Conservation (phyloP, 2,329 filamentous ascomycete species). For the Colletotrichum truncatum region DNA sequence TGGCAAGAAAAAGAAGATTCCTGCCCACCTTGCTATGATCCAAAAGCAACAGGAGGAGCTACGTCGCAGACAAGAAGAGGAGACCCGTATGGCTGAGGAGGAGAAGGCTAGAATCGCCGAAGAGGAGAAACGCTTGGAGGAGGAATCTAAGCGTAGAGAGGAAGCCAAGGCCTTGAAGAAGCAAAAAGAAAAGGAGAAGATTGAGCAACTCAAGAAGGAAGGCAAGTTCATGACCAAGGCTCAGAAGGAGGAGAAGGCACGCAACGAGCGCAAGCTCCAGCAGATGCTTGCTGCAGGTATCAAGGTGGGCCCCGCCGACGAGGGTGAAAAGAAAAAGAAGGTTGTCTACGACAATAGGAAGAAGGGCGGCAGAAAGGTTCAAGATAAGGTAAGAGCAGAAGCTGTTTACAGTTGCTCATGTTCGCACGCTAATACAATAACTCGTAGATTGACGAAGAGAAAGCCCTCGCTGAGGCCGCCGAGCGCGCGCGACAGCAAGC, state of each 20-base stretch:
- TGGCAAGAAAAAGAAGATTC: slow-evolving; percentile 88
- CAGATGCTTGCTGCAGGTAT: slow-evolving; percentile 85
- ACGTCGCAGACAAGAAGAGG: slow-evolving; percentile 72
- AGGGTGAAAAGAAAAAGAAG: slow-evolving; percentile 77
- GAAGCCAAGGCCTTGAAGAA: slow-evolving; percentile 82
- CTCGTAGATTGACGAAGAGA: slow-evolving; percentile 76
- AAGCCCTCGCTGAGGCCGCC: slow-evolving; percentile 80
- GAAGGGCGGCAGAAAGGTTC: slow-evolving; percentile 62
- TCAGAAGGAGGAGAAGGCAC: slow-evolving; percentile 82
- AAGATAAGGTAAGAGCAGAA: slow-evolving; percentile 61
- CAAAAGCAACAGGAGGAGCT: slow-evolving; percentile 87
- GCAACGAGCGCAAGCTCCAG: slow-evolving; percentile 81
- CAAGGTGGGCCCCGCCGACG: slow-evolving; percentile 71
- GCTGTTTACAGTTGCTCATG: neutral
- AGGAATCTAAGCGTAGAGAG: slow-evolving; percentile 75
- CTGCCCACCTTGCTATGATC: slow-evolving; percentile 74
- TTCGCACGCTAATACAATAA: neutral
- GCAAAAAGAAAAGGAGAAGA: slow-evolving; percentile 85
- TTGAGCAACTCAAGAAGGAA: slow-evolving; percentile 88
- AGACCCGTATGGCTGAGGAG: slow-evolving; percentile 65
- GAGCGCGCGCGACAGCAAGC: slow-evolving; percentile 75
- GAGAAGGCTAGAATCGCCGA: slow-evolving; percentile 73
- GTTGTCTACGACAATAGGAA: slow-evolving; percentile 81
- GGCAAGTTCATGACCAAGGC: slow-evolving; percentile 89
- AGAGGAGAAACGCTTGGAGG: slow-evolving; percentile 69